Percentiles rank a stretch among this genome's conserved stretches.
These are phyloP conservation scores for Paecilomyces sp. DNA, from an alignment of 2,329 filamentous ascomycete genomes.

Conservation along the genomic window DNA sequence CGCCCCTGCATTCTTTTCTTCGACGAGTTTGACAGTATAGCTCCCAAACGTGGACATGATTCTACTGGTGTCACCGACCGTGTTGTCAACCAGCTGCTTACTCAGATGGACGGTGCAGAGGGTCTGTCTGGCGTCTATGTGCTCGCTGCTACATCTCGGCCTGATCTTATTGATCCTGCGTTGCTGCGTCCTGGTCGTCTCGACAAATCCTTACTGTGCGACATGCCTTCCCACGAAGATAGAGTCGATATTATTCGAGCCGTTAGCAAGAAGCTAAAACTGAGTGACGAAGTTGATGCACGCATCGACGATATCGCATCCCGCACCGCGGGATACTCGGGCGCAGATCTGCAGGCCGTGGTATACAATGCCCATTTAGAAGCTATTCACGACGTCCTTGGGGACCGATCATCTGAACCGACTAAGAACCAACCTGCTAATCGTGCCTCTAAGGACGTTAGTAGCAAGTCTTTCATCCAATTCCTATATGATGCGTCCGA, in stretches of 20 bases:
- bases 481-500: constrained; percentile 66
- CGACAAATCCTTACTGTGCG: constrained; percentile 88
- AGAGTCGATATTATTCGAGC: constrained; percentile 81
- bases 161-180: constrained; percentile 92
- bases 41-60: constrained; percentile 93
- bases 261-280: constrained; percentile 71
- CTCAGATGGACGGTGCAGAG: constrained; percentile 98
- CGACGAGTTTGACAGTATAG: constrained; percentile 97
- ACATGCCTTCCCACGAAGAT: constrained; percentile 74
- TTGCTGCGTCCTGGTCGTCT: constrained; percentile 83
- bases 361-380: constrained; percentile 96
- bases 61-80: constrained; percentile 97
- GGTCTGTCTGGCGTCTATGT: constrained; percentile 93
- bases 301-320: constrained; percentile 66
- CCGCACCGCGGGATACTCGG: constrained; percentile 82
- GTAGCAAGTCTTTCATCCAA: constrained; percentile 57
- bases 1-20: constrained; percentile 95
- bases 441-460: constrained; percentile 23
- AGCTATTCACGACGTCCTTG: constrained; percentile 88
- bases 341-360: constrained; percentile 88
- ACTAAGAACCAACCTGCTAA: constrained; percentile 21
- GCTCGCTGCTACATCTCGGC: constrained; percentile 84
- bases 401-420: constrained; percentile 42
- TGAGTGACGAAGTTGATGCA: constrained; percentile 59
- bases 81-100: constrained; percentile 95